Conservation (phyloP, 768 basidiomycete species). For the Tricholoma bakamatsutake region DNA sequence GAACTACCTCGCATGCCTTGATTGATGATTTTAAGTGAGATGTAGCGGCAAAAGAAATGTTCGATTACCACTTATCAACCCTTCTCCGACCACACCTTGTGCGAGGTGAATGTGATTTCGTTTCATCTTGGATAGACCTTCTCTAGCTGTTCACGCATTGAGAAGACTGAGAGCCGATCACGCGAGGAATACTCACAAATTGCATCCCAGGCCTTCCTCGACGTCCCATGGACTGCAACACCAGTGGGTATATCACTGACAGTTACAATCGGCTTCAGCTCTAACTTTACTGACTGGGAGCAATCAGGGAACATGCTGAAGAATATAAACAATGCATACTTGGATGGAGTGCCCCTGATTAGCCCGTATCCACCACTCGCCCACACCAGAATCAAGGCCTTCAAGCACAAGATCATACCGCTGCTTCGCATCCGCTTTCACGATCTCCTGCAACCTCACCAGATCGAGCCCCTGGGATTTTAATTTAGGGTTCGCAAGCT, state of each 20-base stretch:
- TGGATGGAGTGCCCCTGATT: slow-evolving; percentile 88
- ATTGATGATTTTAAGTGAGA: not conserved
- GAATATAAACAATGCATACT: slow-evolving; percentile 31
- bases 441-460: slow-evolving; percentile 53
- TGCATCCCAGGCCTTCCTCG: slow-evolving; percentile 54
- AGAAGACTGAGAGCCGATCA: not conserved
- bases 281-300: slow-evolving; percentile 61
- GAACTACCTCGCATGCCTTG: slow-evolving; percentile 80
- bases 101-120: slow-evolving; percentile 94
- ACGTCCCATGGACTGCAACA: slow-evolving; percentile 83
- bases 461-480: slow-evolving; percentile 47
- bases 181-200: slow-evolving; percentile 45
- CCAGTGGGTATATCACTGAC: slow-evolving; percentile 59
- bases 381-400: slow-evolving; percentile 21
- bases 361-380: slow-evolving; percentile 82
- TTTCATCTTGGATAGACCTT: slow-evolving; percentile 81
- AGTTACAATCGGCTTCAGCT: slow-evolving; percentile 52
- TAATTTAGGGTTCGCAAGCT: slow-evolving; percentile 71
- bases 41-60: not conserved
- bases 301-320: not conserved
- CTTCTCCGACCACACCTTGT: slow-evolving; percentile 60
- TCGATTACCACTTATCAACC: slow-evolving; percentile 69
- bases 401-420: slow-evolving; percentile 59
- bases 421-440: slow-evolving; percentile 60
- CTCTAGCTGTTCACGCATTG: slow-evolving; percentile 35